Evolutionary conservation across 305 asterid species (phyloP).

Genomic region (Rubia tinctorum): DNA sequence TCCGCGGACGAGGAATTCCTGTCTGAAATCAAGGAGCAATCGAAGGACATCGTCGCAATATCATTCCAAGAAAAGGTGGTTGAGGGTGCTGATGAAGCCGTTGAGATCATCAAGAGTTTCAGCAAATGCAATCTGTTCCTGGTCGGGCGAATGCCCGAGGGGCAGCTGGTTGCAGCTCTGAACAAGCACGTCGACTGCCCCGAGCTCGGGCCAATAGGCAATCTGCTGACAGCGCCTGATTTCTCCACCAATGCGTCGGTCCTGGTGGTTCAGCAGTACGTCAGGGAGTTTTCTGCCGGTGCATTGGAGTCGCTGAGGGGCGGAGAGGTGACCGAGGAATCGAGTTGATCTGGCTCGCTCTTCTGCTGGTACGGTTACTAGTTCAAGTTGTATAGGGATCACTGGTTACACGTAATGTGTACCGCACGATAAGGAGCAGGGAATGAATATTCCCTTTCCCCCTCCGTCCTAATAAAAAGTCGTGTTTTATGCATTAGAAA

Average conservation of each 20-base stretch:
- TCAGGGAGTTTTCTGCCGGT: slow-evolving; percentile 37
- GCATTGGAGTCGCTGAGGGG: slow-evolving; percentile 46
- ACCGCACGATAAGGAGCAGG: no score
- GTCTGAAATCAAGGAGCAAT: slow-evolving; percentile 31
- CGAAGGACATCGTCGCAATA: slow-evolving; percentile 38
- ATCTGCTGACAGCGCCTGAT: slow-evolving; percentile 47
- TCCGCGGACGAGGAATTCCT: slow-evolving; percentile 51
- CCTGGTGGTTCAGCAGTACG: slow-evolving; percentile 82
- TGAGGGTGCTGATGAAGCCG: slow-evolving; percentile 29
- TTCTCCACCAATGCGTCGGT: slow-evolving; percentile 60
- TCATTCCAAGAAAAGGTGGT: slow-evolving; percentile 45
- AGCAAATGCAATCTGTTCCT: slow-evolving; percentile 52
- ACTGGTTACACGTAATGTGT: neutral
- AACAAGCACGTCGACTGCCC: slow-evolving; percentile 54
- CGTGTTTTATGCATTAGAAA: neutral
- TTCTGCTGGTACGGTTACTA: neutral
- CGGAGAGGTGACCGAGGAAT: slow-evolving; percentile 40
- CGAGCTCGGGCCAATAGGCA: slow-evolving; percentile 75
- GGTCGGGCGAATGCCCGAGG: slow-evolving; percentile 80
- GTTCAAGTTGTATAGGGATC: neutral
- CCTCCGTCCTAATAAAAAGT: neutral
- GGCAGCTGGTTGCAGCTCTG: slow-evolving; percentile 48
- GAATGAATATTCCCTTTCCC: neutral
- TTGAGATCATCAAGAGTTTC: slow-evolving; percentile 29
- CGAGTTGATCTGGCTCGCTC: slow-evolving; percentile 19